Evolutionary conservation across 345 rosid species (phyloP).

Genomic region (Camelina hispida): DNA sequence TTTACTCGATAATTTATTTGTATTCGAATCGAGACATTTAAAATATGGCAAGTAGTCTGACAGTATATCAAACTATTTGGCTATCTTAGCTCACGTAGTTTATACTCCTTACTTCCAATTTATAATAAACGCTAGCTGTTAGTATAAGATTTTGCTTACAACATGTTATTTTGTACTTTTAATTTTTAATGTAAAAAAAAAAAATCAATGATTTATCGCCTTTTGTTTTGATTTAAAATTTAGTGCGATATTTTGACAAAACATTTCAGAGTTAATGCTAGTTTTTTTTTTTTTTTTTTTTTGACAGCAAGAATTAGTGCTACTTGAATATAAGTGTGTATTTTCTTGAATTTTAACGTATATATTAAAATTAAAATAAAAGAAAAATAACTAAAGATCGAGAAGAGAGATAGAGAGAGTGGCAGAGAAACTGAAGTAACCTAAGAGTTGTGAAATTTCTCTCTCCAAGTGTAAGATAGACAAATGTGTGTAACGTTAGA

Average conservation of each 20-base stretch:
- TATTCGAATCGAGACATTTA: not conserved
- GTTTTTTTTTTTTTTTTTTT: not conserved
- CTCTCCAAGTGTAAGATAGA: conserved; percentile 42
- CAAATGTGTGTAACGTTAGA: conserved; percentile 49
- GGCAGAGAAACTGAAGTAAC: conserved; percentile 47
- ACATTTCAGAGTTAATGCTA: not conserved
- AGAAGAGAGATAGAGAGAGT: not conserved
- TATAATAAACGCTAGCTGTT: not conserved
- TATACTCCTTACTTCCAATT: not conserved
- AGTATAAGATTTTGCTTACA: not conserved
- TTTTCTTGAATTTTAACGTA: not conserved
- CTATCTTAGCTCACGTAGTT: conserved; percentile 28
- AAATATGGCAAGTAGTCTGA: conserved; percentile 31
- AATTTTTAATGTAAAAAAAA: not conserved
- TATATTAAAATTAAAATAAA: not conserved
- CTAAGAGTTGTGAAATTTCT: conserved; percentile 45
- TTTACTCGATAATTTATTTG: not conserved
- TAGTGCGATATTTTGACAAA: not conserved
- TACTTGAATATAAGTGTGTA: not conserved
- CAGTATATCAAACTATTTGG: conserved; percentile 2
- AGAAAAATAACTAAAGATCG: not conserved
- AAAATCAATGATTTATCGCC: not conserved
- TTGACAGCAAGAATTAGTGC: too few species aligned
- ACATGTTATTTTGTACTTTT: not conserved
- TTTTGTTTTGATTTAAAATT: not conserved